phyloP scores from a whole-genome alignment of 805 yeast species.

The Cyberlindnera euphorbiae region DNA sequence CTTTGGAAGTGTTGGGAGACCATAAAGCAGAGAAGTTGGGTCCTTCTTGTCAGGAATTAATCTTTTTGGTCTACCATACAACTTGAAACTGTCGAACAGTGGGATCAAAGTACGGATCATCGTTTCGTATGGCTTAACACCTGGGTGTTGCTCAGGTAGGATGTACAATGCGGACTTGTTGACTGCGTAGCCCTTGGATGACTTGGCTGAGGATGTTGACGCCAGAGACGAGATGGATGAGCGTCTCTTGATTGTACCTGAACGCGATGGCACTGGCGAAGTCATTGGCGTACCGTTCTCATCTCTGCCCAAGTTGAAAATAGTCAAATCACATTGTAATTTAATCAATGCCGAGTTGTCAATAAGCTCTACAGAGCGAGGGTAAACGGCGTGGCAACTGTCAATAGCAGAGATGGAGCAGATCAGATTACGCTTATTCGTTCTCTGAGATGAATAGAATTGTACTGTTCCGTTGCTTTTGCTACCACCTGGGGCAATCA shows the following conservation, averaged over 20 bases:
- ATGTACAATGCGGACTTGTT: constrained; percentile 36
- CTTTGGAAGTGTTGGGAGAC: constrained; percentile 69
- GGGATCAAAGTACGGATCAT: constrained; percentile 68
- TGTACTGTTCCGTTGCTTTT: constrained; percentile 43
- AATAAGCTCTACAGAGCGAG: constrained; percentile 46
- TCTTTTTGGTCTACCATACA: constrained; percentile 71
- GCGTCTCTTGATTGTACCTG: constrained; percentile 1
- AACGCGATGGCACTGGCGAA: constrained; percentile 5
- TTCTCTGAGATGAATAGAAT: constrained; percentile 45
- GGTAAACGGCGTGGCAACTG: constrained; percentile 52
- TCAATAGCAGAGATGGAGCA: constrained; percentile 42
- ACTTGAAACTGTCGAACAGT: constrained; percentile 60
- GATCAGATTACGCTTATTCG: constrained; percentile 46
- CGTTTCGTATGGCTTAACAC: constrained; percentile 67
- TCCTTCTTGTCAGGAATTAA: constrained; percentile 55
- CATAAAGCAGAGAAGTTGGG: constrained; percentile 56
- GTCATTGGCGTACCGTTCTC: background rate
- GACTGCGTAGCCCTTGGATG: constrained; percentile 7
- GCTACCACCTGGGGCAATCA: constrained; percentile 41
- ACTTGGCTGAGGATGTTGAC: constrained; percentile 10
- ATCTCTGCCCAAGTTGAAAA: constrained; percentile 24
- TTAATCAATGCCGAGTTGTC: constrained; percentile 54
- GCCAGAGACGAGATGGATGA: constrained; percentile 8
- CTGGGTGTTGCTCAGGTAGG: constrained; percentile 69
- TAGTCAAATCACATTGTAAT: constrained; percentile 47